Conservation (phyloP, 192 early-diverging fungal genomes). For the Backusella luteola region DNA sequence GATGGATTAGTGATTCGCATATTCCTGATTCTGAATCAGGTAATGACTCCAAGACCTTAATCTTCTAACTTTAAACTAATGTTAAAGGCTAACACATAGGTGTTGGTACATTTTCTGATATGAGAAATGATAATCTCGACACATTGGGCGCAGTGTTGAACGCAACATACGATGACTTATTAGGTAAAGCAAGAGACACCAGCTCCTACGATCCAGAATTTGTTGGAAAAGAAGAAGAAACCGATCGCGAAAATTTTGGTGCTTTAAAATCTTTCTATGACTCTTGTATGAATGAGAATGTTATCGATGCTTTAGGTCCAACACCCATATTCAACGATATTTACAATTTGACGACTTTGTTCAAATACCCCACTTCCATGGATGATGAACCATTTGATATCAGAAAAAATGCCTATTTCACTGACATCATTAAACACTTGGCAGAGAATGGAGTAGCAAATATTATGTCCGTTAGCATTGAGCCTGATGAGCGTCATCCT, state of each 20-base stretch:
- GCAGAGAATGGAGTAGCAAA: slow-evolving; percentile 13
- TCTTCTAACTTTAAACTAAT: not conserved
- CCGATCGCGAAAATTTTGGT: slow-evolving; percentile 50
- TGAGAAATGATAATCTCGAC: slow-evolving; percentile 33
- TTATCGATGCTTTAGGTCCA: slow-evolving; percentile 38
- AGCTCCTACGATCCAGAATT: slow-evolving; percentile 5
- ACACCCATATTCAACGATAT: slow-evolving; percentile 42
- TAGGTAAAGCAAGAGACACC: not conserved
- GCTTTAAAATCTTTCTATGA: slow-evolving; percentile 56
- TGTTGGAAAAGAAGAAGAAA: slow-evolving; percentile 21
- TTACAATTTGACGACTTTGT: not conserved
- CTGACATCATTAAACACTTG: not conserved
- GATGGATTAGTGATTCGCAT: slow-evolving; percentile 47
- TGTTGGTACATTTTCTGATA: slow-evolving; percentile 18
- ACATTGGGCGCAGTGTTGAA: slow-evolving; percentile 48
- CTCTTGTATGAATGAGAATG: slow-evolving; percentile 54
- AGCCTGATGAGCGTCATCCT: slow-evolving; percentile 59
- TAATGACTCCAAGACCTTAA: not conserved
- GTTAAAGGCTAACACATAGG: not conserved
- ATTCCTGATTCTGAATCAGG: slow-evolving; percentile 62
- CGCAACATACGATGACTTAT: slow-evolving; percentile 33
- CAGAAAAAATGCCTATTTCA: not conserved
- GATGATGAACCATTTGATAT: not conserved
- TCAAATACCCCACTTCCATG: not conserved
- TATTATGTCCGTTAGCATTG: slow-evolving; percentile 50